Conservation (phyloP, 345 rosid species). For the Pistacia atlantica region DNA sequence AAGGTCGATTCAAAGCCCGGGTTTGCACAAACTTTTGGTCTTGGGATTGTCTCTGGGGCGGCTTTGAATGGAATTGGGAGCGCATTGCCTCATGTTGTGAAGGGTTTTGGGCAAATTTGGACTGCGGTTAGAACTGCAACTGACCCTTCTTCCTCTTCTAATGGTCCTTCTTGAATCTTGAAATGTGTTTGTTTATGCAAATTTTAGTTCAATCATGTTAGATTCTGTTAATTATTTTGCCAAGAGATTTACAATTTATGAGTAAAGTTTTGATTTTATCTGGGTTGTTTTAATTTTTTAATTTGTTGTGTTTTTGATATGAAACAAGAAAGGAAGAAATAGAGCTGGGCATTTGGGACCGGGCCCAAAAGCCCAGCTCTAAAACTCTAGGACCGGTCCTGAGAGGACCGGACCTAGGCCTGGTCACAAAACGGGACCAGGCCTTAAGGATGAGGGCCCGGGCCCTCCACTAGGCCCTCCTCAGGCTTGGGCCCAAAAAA, state of each 20-base stretch:
- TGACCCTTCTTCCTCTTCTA: constrained; percentile 45
- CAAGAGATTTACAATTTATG: background rate
- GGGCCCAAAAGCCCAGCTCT: too few relatives aligned
- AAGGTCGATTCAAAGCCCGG: constrained; percentile 92
- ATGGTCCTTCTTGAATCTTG: constrained; percentile 6
- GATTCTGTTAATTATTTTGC: background rate
- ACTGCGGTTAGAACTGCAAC: constrained; percentile 56
- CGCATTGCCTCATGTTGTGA: constrained; percentile 59
- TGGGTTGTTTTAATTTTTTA: too few relatives aligned
- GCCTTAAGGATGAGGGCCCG: too few relatives aligned
- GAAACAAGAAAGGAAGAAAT: too few relatives aligned
- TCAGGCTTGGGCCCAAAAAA: too few relatives aligned
- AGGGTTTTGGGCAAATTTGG: constrained; percentile 69
- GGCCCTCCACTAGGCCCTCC: too few relatives aligned
- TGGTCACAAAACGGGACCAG: too few relatives aligned
- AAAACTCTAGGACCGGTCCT: too few relatives aligned
- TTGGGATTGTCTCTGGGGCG: constrained; percentile 76
- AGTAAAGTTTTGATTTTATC: too few relatives aligned
- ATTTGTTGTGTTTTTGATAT: too few relatives aligned
- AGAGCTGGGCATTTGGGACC: too few relatives aligned
- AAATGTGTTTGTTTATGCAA: background rate
- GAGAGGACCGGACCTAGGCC: too few relatives aligned
- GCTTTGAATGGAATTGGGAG: constrained; percentile 54
- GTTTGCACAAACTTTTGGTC: constrained; percentile 49
- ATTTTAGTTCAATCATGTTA: background rate